Base-by-base conservation (phyloP, 164 flowering plant genomes). In the Santalum album region DNA sequence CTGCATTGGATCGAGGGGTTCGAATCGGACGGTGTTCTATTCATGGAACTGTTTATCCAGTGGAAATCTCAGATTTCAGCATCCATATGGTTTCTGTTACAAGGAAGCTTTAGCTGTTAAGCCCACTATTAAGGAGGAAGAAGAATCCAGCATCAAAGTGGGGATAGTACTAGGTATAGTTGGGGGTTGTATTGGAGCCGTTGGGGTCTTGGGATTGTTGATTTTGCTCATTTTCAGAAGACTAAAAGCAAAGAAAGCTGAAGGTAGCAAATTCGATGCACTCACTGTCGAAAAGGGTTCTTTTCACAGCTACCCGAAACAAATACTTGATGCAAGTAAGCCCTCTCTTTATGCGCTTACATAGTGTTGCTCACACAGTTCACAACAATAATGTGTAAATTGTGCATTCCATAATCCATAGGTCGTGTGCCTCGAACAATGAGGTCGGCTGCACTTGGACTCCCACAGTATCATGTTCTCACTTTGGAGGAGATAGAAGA, bases 401-500 rank as follows among this genome's bases (percentile, higher is more conserved):
- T 43, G 21, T 43, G 20, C 22, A 43, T 58, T 59, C 21, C 21
- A 12, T 32, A 12, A 32, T 32, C n/a, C n/a, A n/a, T 53, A 88
- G 95, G 80, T 54, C 67, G 66, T 60, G 76, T 72, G 43, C 71
- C 84, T 7, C 71, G 64, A 49, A 65, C 76, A 49, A 72, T 76
- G 83, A 77, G 82, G 51, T 47, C 73, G 39, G 72, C 75, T 5
- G 59, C 80, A 17, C 51, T 81, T 22, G 87, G 88, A 22, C 76
- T 84, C 7, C 87, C 87, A 16, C 77, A 82, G 15, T 86, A 84
- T 59, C 76, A 65, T 0, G 68, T 67, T 49, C 84, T 82, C 72
- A 75, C 80, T 15, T 36, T 84, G 57, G 96, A 91, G 34, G 98
- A 91, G 50, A 66, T 91, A 23, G 92, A 88, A 64, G 95, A 86